These are phyloP conservation scores for Verticillium nonalfalfae DNA, from an alignment of 2,329 filamentous ascomycete genomes.

Conservation along the genomic window DNA sequence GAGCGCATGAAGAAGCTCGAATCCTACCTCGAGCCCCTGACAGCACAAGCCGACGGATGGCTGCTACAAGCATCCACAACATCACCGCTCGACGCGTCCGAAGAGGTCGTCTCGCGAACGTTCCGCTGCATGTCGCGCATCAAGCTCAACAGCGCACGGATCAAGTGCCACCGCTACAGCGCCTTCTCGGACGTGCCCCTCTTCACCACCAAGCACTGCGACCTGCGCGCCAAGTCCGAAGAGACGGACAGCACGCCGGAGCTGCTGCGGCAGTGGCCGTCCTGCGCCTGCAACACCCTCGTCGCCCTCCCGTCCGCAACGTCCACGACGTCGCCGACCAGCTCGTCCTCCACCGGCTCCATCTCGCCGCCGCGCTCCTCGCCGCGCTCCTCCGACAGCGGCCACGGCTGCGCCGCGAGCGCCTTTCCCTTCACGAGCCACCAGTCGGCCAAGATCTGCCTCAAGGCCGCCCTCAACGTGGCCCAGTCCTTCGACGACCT, in stretches of 20 bases:
- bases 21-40: constrained; percentile 26
- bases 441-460: constrained; percentile 40
- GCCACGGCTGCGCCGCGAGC: constrained; percentile 4
- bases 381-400: constrained; percentile 16
- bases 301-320: constrained; percentile 23
- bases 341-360: constrained; percentile 19
- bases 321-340: constrained; percentile 26
- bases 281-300: constrained; percentile 26
- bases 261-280: constrained; percentile 21
- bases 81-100: constrained; percentile 27
- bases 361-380: constrained; percentile 12
- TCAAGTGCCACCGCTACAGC: constrained; percentile 44
- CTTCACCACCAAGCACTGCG: constrained; percentile 42
- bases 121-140: constrained; percentile 40
- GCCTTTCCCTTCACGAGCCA: constrained; percentile 37
- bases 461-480: constrained; percentile 41
- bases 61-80: constrained; percentile 22
- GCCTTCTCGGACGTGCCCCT: constrained; percentile 44
- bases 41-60: constrained; percentile 28
- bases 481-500: constrained; percentile 36
- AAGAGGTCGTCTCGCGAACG: constrained; percentile 33
- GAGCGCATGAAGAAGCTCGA: constrained; percentile 34
- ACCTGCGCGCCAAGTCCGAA: constrained; percentile 28
- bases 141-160: constrained; percentile 44
- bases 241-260: constrained; percentile 17